Conservation (phyloP, 2,329 filamentous ascomycete species). For the Emergomyces orientalis region DNA sequence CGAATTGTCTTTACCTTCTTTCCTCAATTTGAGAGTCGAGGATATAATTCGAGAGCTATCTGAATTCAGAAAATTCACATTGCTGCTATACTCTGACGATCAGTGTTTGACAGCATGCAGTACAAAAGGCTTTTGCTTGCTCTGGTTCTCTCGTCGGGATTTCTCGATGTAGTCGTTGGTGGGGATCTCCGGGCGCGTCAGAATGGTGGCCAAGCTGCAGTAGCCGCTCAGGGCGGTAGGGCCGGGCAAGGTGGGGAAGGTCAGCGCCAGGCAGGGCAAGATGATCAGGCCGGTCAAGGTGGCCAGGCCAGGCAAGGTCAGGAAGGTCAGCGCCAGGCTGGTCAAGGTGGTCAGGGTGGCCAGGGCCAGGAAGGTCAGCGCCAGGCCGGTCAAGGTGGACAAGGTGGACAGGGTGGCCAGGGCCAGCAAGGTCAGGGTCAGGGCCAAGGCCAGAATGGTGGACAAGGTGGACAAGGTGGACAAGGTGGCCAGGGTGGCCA, state of each 20-base stretch:
- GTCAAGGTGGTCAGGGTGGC: neutral
- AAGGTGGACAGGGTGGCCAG: neutral
- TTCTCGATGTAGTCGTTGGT: conserved; percentile 8
- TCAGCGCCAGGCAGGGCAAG: neutral
- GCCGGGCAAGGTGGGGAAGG: neutral
- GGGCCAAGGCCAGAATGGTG: neutral
- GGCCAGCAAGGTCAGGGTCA: neutral
- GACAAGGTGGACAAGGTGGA: conserved; percentile 10
- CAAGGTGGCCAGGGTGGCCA: conserved; percentile 1
- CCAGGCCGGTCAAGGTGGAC: neutral
- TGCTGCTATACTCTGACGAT: neutral
- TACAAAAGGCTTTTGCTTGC: conserved; percentile 9
- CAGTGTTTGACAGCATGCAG: conserved; percentile 7
- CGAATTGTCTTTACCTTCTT: neutral
- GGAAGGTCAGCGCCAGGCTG: neutral
- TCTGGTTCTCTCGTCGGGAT: conserved; percentile 6
- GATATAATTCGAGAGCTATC: neutral
- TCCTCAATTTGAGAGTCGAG: neutral
- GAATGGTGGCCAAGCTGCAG: neutral
- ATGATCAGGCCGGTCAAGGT: neutral
- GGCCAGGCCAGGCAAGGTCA: neutral
- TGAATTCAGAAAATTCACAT: neutral
- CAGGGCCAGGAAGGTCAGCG: neutral
- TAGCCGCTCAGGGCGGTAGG: neutral
- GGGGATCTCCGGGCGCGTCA: neutral